Conservation (phyloP, 768 basidiomycete genomes). For the Suillus luteus region DNA sequence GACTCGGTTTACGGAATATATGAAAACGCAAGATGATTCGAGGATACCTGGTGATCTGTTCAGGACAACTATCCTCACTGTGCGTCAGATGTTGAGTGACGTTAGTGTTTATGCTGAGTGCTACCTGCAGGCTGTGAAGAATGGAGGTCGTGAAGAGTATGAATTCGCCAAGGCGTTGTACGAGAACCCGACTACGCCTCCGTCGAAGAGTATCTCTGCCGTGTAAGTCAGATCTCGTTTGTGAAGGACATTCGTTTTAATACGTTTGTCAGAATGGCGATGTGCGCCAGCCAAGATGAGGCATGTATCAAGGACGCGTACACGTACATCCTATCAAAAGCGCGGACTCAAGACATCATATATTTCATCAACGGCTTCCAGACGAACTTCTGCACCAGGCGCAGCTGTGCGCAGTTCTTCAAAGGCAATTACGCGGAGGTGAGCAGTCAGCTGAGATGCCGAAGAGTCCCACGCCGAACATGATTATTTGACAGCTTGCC, state of each 20-base stretch:
- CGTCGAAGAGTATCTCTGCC: slow-evolving; percentile 62
- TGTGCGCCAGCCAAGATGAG: slow-evolving; percentile 60
- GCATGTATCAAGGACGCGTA: slow-evolving; percentile 64
- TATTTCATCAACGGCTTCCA: slow-evolving; percentile 65
- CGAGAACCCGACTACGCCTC: slow-evolving; percentile 73
- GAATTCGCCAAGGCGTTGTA: slow-evolving; percentile 69
- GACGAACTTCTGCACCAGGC: slow-evolving; percentile 55
- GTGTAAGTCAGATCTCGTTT: slow-evolving; percentile 47
- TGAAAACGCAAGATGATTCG: slow-evolving; percentile 73
- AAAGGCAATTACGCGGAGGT: slow-evolving; percentile 68
- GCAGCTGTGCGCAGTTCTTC: slow-evolving; percentile 61
- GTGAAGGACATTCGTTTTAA: slow-evolving; percentile 5
- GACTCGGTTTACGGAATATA: slow-evolving; percentile 68
- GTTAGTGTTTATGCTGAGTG: slow-evolving; percentile 4
- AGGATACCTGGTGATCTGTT: slow-evolving; percentile 82
- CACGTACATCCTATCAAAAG: slow-evolving; percentile 53
- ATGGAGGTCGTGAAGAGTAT: slow-evolving; percentile 77
- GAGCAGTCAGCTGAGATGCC: slow-evolving; percentile 25
- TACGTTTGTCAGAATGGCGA: slow-evolving; percentile 38
- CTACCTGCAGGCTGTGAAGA: slow-evolving; percentile 57
- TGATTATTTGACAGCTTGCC: slow-evolving; percentile 44
- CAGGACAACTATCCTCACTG: slow-evolving; percentile 51
- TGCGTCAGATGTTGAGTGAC: slow-evolving; percentile 33
- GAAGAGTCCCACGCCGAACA: neutral
- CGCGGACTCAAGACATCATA: slow-evolving; percentile 61